Percentiles rank a stretch among this genome's conserved stretches.
These are phyloP conservation scores for Trametopsis cervina DNA, from an alignment of 768 basidiomycete species.

Conservation along the genomic window DNA sequence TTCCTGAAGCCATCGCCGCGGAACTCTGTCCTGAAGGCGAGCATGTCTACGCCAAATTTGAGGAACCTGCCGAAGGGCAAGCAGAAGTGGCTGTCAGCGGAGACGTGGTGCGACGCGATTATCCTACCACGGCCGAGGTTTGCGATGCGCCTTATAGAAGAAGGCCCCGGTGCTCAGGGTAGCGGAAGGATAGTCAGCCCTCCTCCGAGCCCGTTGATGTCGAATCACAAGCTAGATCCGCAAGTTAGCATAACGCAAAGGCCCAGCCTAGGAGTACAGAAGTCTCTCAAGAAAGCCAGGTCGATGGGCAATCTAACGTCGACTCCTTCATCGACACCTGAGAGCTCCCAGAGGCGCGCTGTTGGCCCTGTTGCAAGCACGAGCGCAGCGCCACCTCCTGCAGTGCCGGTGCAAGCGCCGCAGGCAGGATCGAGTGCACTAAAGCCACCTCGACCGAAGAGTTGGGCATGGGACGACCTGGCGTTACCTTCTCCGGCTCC, in stretches of 20 bases:
- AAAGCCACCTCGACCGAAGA: constrained; percentile 41
- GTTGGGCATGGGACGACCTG: constrained; percentile 55
- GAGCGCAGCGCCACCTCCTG: neutral
- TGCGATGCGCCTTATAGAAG: constrained; percentile 36
- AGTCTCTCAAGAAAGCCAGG: constrained; percentile 15
- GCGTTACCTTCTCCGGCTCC: constrained; percentile 52
- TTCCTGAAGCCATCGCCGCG: constrained; percentile 23
- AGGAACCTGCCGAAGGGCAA: constrained; percentile 36
- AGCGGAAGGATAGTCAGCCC: constrained; percentile 40
- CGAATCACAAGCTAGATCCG: neutral
- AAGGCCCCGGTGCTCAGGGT: constrained; percentile 11
- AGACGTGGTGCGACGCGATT: constrained; percentile 79
- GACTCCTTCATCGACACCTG: constrained; percentile 1
- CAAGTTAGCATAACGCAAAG: constrained; percentile 3
- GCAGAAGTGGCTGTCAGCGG: constrained; percentile 65
- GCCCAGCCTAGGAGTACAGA: constrained; percentile 2
- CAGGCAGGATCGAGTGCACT: constrained; percentile 3
- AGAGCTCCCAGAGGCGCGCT: neutral
- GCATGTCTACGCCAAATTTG: constrained; percentile 64
- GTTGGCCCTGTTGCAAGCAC: neutral
- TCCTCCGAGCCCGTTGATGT: constrained; percentile 22
- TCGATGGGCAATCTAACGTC: constrained; percentile 29
- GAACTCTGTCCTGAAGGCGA: constrained; percentile 38
- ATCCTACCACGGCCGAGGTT: constrained; percentile 73
- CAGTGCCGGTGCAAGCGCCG: neutral